These are phyloP conservation scores for Scutellaria barbata DNA, from an alignment of 257 asterid genomes.

Conservation along the genomic window DNA sequence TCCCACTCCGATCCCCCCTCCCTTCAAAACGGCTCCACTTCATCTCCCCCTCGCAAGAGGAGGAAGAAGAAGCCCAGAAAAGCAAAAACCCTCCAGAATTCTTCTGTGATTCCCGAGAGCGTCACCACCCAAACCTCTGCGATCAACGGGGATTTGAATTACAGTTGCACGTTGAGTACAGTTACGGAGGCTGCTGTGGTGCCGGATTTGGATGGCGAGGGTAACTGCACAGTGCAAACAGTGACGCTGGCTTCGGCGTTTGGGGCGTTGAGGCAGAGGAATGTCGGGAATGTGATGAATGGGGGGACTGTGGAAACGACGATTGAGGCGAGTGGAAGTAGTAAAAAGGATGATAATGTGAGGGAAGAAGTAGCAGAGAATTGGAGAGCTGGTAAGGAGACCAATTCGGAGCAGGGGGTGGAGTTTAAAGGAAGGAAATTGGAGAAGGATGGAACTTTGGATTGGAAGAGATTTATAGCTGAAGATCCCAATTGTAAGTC, in stretches of 20 bases:
- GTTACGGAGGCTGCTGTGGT: constrained; percentile 45
- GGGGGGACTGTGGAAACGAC: constrained; percentile 52
- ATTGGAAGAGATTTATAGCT: constrained; percentile 83
- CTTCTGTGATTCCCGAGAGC: constrained; percentile 35
- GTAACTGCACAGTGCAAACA: constrained; percentile 42
- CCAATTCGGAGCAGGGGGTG: constrained; percentile 39
- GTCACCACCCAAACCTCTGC: constrained; percentile 27
- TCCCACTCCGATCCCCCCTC: constrained; percentile 61
- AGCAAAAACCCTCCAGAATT: constrained; percentile 32
- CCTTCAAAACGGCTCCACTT: constrained; percentile 31
- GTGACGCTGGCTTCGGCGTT: constrained; percentile 45
- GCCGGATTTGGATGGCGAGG: constrained; percentile 47
- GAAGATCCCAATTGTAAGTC: constrained; percentile 70
- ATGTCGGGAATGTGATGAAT: constrained; percentile 52
- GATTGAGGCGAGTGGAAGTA: constrained; percentile 49
- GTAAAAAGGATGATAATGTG: constrained; percentile 37
- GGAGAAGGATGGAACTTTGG: constrained; percentile 72
- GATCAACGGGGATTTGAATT: constrained; percentile 44
- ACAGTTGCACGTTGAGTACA: constrained; percentile 47
- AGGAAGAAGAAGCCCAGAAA: constrained; percentile 52
- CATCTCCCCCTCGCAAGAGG: constrained; percentile 44
- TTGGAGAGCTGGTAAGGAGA: constrained; percentile 36
- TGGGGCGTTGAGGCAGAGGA: constrained; percentile 85
- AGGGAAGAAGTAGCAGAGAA: constrained; percentile 44
- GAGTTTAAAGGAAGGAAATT: constrained; percentile 61